These are phyloP conservation scores for Lichtheimia hyalospora DNA, from an alignment of 371 early-diverging fungal species.

Conservation along the genomic window DNA sequence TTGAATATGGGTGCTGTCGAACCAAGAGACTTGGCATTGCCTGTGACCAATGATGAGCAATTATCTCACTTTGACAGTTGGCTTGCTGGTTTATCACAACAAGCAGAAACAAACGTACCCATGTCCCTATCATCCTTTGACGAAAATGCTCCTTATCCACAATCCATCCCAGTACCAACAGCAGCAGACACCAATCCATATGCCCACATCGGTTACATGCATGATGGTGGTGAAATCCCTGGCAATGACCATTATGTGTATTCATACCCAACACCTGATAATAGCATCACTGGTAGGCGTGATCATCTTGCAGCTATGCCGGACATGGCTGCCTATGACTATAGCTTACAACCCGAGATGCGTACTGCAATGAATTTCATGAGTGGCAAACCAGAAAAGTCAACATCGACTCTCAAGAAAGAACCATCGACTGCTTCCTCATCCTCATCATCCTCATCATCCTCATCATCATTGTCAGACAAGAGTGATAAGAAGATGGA, in stretches of 20 bases:
- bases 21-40: constrained; percentile 24
- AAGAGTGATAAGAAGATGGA: no score
- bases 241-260: no score
- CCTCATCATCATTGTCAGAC: background rate
- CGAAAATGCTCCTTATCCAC: constrained; percentile 4
- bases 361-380: constrained; percentile 27
- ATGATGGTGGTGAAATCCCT: no score
- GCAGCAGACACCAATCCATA: background rate
- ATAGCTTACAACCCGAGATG: constrained; percentile 20
- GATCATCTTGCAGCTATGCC: constrained; percentile 32
- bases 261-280: no score
- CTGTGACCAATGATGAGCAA: constrained; percentile 30
- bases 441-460: background rate
- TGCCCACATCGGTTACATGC: background rate
- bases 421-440: constrained; percentile 1
- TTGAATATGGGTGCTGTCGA: constrained; percentile 15
- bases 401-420: constrained; percentile 19
- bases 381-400: constrained; percentile 13
- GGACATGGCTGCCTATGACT: constrained; percentile 16
- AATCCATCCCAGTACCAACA: background rate
- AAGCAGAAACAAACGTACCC: background rate
- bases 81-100: constrained; percentile 11
- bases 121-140: background rate
- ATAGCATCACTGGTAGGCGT: constrained; percentile 20
- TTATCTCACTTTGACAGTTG: constrained; percentile 37